A percentile compares a stretch with the other conserved stretches of the same genome.
Conservation (phyloP, 805 yeast species). For the Candida michaelii region DNA sequence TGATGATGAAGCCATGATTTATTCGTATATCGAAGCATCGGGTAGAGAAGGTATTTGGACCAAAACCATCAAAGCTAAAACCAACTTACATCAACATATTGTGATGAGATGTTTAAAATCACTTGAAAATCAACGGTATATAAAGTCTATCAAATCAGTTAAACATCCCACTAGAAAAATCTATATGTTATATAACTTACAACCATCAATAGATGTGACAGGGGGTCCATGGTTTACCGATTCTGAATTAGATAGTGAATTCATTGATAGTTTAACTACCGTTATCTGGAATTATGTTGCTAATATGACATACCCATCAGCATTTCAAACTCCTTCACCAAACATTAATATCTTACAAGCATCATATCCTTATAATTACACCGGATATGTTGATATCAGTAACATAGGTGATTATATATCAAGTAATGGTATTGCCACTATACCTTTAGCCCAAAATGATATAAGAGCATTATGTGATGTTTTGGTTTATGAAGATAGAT, state of each 20-base stretch:
- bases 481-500: conserved; percentile 77
- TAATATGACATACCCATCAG: conserved; percentile 71
- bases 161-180: conserved; percentile 93
- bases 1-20: conserved; percentile 87
- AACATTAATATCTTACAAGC: conserved; percentile 43
- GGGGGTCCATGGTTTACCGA: conserved; percentile 99
- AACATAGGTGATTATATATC: conserved; percentile 75
- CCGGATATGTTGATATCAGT: conserved; percentile 67
- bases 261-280: conserved; percentile 77
- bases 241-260: conserved; percentile 89
- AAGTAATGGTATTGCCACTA: conserved; percentile 71
- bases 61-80: conserved; percentile 81
- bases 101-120: conserved; percentile 79
- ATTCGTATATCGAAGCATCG: conserved; percentile 86
- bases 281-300: conserved; percentile 89
- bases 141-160: conserved; percentile 87
- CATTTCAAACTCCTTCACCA: conserved; percentile 47
- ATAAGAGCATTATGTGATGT: conserved; percentile 86
- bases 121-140: conserved; percentile 75
- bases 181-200: conserved; percentile 90
- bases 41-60: conserved; percentile 98
- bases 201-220: conserved; percentile 92
- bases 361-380: conserved; percentile 56
- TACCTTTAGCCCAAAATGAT: conserved; percentile 72
- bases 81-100: conserved; percentile 90